A percentile compares a stretch with the other conserved stretches of the same genome.
These are phyloP conservation scores for Termitomyces sp. DNA, from an alignment of 768 basidiomycete species.

Conservation along the genomic window DNA sequence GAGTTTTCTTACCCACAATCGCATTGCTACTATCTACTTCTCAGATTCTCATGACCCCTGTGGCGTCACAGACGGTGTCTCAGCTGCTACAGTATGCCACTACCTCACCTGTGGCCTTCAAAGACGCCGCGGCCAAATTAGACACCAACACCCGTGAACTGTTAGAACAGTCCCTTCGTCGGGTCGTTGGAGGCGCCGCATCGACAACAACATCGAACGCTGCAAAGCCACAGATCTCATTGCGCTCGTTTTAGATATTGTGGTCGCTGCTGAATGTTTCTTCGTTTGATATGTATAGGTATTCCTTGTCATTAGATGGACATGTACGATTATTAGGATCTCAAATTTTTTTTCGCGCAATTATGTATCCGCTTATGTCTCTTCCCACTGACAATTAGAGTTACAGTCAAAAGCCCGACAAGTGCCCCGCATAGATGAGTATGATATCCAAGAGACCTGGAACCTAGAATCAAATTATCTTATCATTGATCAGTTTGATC, in stretches of 20 bases:
- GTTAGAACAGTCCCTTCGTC: slow-evolving; percentile 75
- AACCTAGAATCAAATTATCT: not conserved
- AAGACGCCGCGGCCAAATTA: slow-evolving; percentile 71
- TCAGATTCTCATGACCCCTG: slow-evolving; percentile 30
- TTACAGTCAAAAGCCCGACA: not conserved
- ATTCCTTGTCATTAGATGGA: not conserved
- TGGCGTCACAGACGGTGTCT: slow-evolving; percentile 54
- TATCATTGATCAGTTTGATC: not conserved
- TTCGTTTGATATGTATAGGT: not conserved
- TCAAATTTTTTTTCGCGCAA: not conserved
- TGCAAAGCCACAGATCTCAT: slow-evolving; percentile 71
- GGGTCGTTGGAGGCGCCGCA: slow-evolving; percentile 52
- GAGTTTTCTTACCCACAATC: slow-evolving; percentile 71
- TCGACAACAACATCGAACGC: slow-evolving; percentile 24
- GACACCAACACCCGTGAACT: slow-evolving; percentile 49
- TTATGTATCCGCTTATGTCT: not conserved
- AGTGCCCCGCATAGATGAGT: too few species aligned
- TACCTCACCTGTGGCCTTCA: slow-evolving; percentile 69
- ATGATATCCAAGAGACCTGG: too few species aligned
- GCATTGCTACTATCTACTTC: slow-evolving; percentile 61
- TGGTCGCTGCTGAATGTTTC: not conserved
- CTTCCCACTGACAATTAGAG: not conserved
- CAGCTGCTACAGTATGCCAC: slow-evolving; percentile 73
- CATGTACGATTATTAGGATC: not conserved
- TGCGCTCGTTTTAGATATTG: slow-evolving; percentile 56